phyloP scores from a whole-genome alignment of 1,284 basidiomycete species.

The Kwoniella shivajii region DNA sequence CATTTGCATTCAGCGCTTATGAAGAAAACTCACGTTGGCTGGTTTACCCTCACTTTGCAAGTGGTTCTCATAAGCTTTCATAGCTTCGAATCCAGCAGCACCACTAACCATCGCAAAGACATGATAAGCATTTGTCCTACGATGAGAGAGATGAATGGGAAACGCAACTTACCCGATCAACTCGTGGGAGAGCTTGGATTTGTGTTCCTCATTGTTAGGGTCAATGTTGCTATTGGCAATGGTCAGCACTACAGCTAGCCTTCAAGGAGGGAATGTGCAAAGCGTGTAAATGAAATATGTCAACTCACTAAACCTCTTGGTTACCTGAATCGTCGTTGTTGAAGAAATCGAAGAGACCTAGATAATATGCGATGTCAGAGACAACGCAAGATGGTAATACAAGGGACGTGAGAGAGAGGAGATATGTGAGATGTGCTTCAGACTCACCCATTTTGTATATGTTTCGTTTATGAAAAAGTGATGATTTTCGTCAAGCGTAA shows the following conservation, averaged over 20 bases:
- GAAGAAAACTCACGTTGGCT: conserved; percentile 29
- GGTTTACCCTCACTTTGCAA: conserved; percentile 43
- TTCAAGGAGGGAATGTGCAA: background rate
- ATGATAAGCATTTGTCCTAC: background rate
- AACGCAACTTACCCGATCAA: conserved; percentile 39
- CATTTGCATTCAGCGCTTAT: background rate
- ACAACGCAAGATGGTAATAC: too few species aligned
- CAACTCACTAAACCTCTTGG: conserved; percentile 44
- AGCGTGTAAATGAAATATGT: background rate
- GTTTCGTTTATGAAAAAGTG: background rate
- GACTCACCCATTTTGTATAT: conserved; percentile 10
- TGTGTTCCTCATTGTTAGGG: conserved; percentile 44
- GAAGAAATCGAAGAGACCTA: conserved; percentile 48
- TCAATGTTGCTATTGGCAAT: conserved; percentile 31
- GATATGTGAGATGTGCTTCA: background rate
- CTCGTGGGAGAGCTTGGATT: conserved; percentile 46
- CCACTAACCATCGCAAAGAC: conserved; percentile 24
- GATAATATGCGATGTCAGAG: background rate
- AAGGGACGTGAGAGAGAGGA: background rate
- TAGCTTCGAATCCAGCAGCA: conserved; percentile 48
- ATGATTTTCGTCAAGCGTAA: conserved; percentile 2
- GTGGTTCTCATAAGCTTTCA: conserved; percentile 51
- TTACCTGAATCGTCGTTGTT: conserved; percentile 41
- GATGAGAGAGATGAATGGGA: background rate
- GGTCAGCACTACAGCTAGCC: background rate